Evolutionary conservation across 2,329 filamentous ascomycete species (phyloP).

Genomic region (Sarocladiaceae sp.): DNA sequence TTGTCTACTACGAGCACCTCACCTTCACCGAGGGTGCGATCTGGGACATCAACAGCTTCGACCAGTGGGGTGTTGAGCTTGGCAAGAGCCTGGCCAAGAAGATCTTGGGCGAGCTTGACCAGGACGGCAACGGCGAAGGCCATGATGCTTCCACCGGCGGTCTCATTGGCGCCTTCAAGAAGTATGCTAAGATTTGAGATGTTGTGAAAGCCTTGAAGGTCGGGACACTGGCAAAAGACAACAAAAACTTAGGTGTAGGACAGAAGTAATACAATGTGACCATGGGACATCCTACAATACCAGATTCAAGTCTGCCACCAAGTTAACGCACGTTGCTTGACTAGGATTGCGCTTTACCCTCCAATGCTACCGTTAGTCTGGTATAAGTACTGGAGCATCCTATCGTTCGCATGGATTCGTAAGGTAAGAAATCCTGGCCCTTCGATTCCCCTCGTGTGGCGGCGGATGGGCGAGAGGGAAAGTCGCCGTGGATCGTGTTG

Average conservation of each 20-base stretch:
- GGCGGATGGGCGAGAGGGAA: too few relatives aligned
- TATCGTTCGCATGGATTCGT: too few relatives aligned
- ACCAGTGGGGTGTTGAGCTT: slow-evolving; percentile 99
- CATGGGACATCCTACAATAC: too few relatives aligned
- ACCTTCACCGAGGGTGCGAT: slow-evolving; percentile 96
- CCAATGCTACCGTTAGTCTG: too few relatives aligned
- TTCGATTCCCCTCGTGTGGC: too few relatives aligned
- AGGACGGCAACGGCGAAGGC: slow-evolving; percentile 59
- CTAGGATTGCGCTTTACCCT: too few relatives aligned
- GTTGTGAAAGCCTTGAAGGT: slow-evolving; percentile 2
- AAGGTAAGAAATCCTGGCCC: too few relatives aligned
- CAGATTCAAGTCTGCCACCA: too few relatives aligned
- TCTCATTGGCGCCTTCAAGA: slow-evolving; percentile 89
- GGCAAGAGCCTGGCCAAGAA: slow-evolving; percentile 95
- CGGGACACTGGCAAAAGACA: neutral
- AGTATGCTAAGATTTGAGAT: slow-evolving; percentile 47
- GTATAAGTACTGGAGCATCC: too few relatives aligned
- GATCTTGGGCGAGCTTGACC: slow-evolving; percentile 78
- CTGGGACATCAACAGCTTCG: slow-evolving; percentile 99
- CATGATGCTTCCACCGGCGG: slow-evolving; percentile 88
- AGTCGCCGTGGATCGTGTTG: too few relatives aligned
- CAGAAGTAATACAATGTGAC: neutral
- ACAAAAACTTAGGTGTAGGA: slow-evolving; percentile 1
- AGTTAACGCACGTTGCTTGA: too few relatives aligned
- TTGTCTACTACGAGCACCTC: slow-evolving; percentile 98